phyloP scores from a whole-genome alignment of 495 filamentous ascomycete species.

The Hypoxylon trugodes region DNA sequence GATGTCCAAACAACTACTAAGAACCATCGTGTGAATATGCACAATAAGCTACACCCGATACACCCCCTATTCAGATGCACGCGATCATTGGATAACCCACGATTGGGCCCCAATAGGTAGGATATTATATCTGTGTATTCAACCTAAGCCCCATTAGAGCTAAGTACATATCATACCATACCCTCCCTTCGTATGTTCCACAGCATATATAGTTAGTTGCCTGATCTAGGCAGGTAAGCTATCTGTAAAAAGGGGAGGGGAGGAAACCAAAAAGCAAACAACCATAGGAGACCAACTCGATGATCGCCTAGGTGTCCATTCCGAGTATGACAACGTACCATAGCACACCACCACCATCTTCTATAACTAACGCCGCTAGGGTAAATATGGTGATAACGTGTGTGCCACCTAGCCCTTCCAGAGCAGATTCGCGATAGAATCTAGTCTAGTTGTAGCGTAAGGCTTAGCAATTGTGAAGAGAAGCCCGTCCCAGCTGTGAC shows the following conservation, averaged over 20 bases:
- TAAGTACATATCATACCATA: neutral
- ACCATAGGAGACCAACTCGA: too few species aligned
- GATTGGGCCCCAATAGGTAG: neutral
- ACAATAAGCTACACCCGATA: neutral
- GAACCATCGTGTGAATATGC: constrained; percentile 1
- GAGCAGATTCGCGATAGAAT: too few species aligned
- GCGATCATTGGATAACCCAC: neutral
- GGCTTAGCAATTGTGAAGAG: too few species aligned
- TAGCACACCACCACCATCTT: neutral
- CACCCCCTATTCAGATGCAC: constrained; percentile 3
- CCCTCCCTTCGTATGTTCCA: constrained; percentile 27
- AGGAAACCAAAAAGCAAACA: constrained; percentile 11
- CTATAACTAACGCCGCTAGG: neutral
- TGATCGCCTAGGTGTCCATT: constrained; percentile 1
- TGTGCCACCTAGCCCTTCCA: neutral
- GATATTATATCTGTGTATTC: neutral
- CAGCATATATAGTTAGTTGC: neutral
- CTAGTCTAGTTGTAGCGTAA: too few species aligned
- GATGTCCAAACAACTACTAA: too few species aligned
- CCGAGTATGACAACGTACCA: neutral
- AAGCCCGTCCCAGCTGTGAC: neutral
- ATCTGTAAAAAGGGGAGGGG: constrained; percentile 6
- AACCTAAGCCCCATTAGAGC: neutral
- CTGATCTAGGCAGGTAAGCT: neutral
- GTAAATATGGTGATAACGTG: too few species aligned